phyloP scores from a whole-genome alignment of 2,329 filamentous ascomycete genomes.

The Sphaerostilbella broomeana region DNA sequence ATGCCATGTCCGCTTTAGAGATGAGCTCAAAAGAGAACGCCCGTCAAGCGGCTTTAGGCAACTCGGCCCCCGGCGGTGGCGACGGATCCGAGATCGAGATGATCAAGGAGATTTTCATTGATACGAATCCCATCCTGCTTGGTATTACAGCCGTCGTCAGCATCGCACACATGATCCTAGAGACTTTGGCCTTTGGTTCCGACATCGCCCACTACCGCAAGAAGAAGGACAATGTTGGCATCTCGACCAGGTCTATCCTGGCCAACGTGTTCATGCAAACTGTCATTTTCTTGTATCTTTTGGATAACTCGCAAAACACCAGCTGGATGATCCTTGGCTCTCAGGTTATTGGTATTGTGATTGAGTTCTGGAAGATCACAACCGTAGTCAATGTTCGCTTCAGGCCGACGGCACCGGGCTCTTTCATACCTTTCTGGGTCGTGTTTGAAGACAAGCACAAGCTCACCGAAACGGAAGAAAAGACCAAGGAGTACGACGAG shows the following conservation, averaged over 20 bases:
- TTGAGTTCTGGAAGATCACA: conserved; percentile 86
- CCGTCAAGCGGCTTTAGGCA: conserved; percentile 68
- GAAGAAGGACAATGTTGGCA: conserved; percentile 98
- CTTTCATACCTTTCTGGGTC: conserved; percentile 70
- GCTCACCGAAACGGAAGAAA: conserved; percentile 89
- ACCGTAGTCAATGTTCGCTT: conserved; percentile 87
- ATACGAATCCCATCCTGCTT: conserved; percentile 89
- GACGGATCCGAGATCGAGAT: conserved; percentile 94
- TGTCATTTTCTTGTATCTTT: conserved; percentile 90
- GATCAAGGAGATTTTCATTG: conserved; percentile 90
- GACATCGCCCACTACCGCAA: conserved; percentile 98
- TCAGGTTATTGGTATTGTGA: conserved; percentile 72
- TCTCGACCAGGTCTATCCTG: conserved; percentile 90
- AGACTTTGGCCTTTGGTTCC: conserved; percentile 93
- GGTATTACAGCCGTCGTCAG: conserved; percentile 77
- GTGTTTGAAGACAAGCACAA: conserved; percentile 95
- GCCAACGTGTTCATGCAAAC: conserved; percentile 97
- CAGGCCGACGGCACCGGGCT: conserved; percentile 59
- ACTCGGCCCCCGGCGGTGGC: conserved; percentile 65
- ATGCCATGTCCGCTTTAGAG: conserved; percentile 75
- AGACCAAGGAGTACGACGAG: conserved; percentile 97
- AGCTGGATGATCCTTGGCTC: conserved; percentile 98
- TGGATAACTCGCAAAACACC: conserved; percentile 96
- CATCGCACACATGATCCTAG: conserved; percentile 88
- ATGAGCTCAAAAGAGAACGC: conserved; percentile 79